Evolutionary conservation across 129 eudicot species (phyloP).

Genomic region (Dittrichia graveolens): DNA sequence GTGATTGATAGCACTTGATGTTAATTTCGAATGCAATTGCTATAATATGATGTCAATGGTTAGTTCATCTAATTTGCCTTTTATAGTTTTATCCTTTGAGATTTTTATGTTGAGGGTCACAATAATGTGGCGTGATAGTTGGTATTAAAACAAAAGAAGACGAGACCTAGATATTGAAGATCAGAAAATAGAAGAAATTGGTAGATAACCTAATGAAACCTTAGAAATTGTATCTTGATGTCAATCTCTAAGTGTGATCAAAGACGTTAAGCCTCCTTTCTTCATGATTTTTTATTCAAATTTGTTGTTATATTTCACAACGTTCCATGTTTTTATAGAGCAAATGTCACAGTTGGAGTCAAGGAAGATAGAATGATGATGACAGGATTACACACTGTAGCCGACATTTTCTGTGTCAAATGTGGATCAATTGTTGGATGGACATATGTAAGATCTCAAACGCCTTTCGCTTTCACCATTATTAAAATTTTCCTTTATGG

Average conservation of each 20-base stretch:
- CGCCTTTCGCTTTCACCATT: neutral
- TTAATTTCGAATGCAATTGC: too few relatives aligned
- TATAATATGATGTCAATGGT: too few relatives aligned
- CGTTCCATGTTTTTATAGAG: slow-evolving; percentile 45
- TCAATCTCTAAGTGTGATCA: neutral
- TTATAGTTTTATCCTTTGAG: too few relatives aligned
- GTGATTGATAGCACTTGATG: neutral
- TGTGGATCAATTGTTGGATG: slow-evolving; percentile 96
- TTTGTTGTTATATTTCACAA: neutral
- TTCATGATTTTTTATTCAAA: neutral
- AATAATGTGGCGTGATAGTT: too few relatives aligned
- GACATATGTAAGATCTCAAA: slow-evolving; percentile 77
- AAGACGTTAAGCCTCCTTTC: neutral
- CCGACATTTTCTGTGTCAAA: slow-evolving; percentile 86
- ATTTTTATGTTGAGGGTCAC: too few relatives aligned
- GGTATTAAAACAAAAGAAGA: too few relatives aligned
- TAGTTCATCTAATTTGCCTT: too few relatives aligned
- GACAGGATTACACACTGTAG: slow-evolving; percentile 97
- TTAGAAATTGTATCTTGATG: too few relatives aligned
- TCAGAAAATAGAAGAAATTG: too few relatives aligned
- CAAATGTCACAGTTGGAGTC: slow-evolving; percentile 72
- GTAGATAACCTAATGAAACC: too few relatives aligned
- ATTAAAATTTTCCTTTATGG: neutral
- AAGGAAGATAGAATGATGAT: slow-evolving; percentile 95
- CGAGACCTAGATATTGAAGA: too few relatives aligned